phyloP scores from a whole-genome alignment of 768 basidiomycete genomes.

The Tylopilus sp. region DNA sequence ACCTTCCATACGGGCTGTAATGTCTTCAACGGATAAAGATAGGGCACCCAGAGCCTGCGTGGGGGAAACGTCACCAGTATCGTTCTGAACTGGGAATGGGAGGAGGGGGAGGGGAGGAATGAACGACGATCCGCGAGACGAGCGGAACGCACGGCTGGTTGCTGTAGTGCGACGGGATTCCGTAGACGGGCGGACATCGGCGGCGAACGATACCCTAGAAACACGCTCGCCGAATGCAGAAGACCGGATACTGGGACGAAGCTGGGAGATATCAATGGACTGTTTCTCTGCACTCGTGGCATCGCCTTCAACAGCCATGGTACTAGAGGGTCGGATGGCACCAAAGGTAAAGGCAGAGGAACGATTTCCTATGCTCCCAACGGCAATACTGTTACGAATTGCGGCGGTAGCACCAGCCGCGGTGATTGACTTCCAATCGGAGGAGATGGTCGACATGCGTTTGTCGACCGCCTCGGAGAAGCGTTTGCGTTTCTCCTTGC shows the following conservation, averaged over 20 bases:
- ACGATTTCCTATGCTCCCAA: constrained; percentile 35
- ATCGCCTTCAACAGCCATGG: constrained; percentile 42
- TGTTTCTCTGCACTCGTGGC: constrained; percentile 34
- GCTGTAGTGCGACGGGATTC: constrained; percentile 42
- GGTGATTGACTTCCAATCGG: constrained; percentile 74
- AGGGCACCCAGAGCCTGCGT: constrained; percentile 42
- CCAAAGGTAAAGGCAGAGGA: constrained; percentile 56
- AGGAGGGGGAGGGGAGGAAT: constrained; percentile 40
- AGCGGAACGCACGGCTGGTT: constrained; percentile 44
- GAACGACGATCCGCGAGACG: constrained; percentile 38
- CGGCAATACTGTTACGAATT: constrained; percentile 65
- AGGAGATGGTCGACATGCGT: constrained; percentile 79
- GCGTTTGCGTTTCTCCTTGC: constrained; percentile 49
- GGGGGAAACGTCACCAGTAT: constrained; percentile 37
- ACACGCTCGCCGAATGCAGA: constrained; percentile 48
- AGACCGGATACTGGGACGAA: constrained; percentile 55
- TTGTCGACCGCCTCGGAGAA: constrained; percentile 71
- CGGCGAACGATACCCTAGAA: constrained; percentile 69
- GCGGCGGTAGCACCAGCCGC: constrained; percentile 69
- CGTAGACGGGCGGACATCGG: constrained; percentile 47
- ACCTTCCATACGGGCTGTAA: constrained; percentile 48
- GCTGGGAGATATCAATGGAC: constrained; percentile 38
- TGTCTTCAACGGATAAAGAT: constrained; percentile 57
- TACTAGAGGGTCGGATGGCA: constrained; percentile 47
- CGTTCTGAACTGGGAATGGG: constrained; percentile 18